Percentiles rank a stretch among this genome's conserved stretches.
Conservation (phyloP, 139 green algal species). For the Picochlorum sp. region DNA sequence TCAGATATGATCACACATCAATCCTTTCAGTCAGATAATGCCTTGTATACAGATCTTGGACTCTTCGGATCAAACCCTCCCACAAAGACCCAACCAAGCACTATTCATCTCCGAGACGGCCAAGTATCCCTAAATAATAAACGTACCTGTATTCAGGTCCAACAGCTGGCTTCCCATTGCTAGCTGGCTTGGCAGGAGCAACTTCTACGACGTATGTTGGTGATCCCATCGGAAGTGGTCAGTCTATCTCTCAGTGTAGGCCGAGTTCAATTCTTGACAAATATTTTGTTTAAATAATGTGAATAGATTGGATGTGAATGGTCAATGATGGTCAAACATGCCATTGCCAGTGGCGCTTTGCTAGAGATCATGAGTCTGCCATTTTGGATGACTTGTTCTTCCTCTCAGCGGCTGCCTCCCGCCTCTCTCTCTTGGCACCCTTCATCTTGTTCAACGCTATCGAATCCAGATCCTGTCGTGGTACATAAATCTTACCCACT, state of each 20-base stretch:
- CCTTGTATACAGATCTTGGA: too few relatives aligned
- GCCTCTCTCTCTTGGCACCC: constrained; percentile 62
- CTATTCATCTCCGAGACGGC: background rate
- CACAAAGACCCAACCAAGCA: too few relatives aligned
- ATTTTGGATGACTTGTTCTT: constrained; percentile 1
- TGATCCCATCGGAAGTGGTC: too few relatives aligned
- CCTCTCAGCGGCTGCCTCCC: constrained; percentile 13
- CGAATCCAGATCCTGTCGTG: constrained; percentile 66
- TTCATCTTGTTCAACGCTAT: constrained; percentile 81
- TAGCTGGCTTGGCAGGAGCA: constrained; percentile 5
- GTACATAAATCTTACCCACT: constrained; percentile 90
- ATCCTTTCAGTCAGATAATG: background rate
- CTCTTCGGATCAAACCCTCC: too few relatives aligned
- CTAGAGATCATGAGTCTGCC: background rate
- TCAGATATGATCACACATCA: background rate
- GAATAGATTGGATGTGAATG: too few relatives aligned
- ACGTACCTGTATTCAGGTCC: constrained; percentile 26
- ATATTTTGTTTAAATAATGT: too few relatives aligned
- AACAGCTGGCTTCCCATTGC: background rate
- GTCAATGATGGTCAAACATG: too few relatives aligned
- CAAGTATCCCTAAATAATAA: background rate
- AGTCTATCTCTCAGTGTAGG: too few relatives aligned
- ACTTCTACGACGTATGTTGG: constrained; percentile 18
- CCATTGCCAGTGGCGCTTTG: too few relatives aligned
- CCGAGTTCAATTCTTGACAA: too few relatives aligned